Conservation (phyloP, 345 rosid genomes). For the Populus alba region DNA sequence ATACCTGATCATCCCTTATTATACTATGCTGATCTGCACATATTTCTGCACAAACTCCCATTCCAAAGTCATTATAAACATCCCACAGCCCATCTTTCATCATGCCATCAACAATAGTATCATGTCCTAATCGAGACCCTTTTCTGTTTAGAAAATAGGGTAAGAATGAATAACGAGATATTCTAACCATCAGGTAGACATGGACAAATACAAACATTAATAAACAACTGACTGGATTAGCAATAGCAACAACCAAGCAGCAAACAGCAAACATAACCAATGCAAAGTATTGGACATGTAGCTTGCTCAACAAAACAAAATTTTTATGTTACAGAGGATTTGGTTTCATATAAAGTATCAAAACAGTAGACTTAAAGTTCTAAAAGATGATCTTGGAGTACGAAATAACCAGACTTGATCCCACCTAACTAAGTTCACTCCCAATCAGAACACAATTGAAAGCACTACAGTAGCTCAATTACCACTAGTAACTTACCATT, state of each 20-base stretch:
- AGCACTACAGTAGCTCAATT: background rate
- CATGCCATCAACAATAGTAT: slow-evolving; percentile 31
- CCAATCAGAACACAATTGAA: background rate
- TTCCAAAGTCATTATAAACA: slow-evolving; percentile 35
- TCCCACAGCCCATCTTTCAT: slow-evolving; percentile 35
- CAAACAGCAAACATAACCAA: background rate
- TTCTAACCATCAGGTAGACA: background rate
- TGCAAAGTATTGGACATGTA: too few species aligned
- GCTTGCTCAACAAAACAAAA: too few species aligned
- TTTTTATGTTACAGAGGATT: background rate
- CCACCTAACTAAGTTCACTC: background rate
- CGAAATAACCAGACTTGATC: background rate
- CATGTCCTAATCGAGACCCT: slow-evolving; percentile 32
- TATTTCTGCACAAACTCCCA: slow-evolving; percentile 37
- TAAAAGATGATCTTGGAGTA: background rate
- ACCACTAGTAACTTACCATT: background rate
- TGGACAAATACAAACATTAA: background rate
- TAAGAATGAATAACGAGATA: background rate
- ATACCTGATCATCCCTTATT: slow-evolving; percentile 28
- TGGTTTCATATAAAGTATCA: background rate
- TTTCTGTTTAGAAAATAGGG: slow-evolving; percentile 17
- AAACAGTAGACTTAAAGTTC: background rate
- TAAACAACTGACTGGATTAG: background rate
- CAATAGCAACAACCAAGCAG: background rate
- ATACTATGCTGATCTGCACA: slow-evolving; percentile 25